A percentile compares a stretch with the other conserved stretches of the same genome.
These are phyloP conservation scores for Metschnikowia kofuensis DNA, from an alignment of 805 yeast species.

Conservation along the genomic window DNA sequence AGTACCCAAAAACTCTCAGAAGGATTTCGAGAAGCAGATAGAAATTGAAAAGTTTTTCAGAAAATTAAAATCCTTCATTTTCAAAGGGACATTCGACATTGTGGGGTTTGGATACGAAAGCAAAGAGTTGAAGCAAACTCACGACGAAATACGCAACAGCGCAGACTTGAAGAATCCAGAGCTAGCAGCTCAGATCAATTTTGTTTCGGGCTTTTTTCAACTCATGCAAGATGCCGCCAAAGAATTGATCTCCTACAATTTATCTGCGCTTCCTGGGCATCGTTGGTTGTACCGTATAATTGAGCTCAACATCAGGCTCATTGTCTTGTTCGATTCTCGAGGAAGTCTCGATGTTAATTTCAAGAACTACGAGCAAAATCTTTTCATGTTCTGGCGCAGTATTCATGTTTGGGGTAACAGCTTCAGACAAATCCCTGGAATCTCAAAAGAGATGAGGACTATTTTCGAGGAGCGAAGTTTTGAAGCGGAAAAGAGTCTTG, in stretches of 20 bases:
- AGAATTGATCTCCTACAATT: neutral
- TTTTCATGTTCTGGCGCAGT: neutral
- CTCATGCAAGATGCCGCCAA: neutral
- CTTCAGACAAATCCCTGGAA: neutral
- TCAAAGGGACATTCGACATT: neutral
- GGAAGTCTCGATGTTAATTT: neutral
- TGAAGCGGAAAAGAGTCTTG: neutral
- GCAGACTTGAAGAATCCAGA: neutral
- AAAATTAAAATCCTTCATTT: neutral
- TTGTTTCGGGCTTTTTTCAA: neutral
- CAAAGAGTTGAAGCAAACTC: neutral
- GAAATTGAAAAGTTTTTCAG: neutral
- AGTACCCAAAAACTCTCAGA: neutral
- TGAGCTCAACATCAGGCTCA: conserved; percentile 2
- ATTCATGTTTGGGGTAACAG: neutral
- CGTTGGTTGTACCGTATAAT: conserved; percentile 1
- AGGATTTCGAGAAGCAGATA: neutral
- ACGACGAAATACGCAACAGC: neutral
- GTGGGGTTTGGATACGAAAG: neutral
- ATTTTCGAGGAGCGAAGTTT: neutral
- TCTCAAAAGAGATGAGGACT: neutral
- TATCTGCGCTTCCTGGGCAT: neutral
- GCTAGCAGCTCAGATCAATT: neutral
- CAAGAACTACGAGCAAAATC: neutral
- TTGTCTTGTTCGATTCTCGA: neutral